A percentile compares a stretch with the other conserved stretches of the same genome.
Conservation (phyloP, 2,329 filamentous ascomycete genomes). For the Ophiostoma triangulosporum region DNA sequence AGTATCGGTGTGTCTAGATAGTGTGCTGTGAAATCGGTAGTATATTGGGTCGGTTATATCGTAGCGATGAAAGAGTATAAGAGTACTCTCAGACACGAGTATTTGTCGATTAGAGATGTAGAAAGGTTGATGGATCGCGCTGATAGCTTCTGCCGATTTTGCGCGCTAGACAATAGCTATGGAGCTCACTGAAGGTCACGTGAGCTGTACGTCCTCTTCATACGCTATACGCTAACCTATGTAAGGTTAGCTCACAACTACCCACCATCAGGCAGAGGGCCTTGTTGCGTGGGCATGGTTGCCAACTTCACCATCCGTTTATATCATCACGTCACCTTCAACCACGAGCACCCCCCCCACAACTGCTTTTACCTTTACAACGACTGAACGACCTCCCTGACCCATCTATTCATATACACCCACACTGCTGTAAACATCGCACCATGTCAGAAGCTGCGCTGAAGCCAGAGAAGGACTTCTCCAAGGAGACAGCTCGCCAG, state of each 20-base stretch:
- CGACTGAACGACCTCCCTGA: not conserved
- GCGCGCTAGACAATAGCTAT: not conserved
- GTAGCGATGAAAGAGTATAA: not conserved
- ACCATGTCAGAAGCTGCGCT: constrained; percentile 70
- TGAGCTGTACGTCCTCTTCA: not conserved
- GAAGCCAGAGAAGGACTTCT: constrained; percentile 98
- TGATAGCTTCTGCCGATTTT: not conserved
- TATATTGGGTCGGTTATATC: not conserved
- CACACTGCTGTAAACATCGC: not conserved
- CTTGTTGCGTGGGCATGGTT: constrained; percentile 11
- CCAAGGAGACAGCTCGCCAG: constrained; percentile 85
- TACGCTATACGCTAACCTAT: not conserved
- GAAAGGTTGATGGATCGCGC: not conserved
- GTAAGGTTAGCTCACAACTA: not conserved
- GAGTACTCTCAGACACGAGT: not conserved
- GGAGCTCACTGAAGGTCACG: constrained; percentile 4
- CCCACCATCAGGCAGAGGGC: constrained; percentile 9
- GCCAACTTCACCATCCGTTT: not conserved
- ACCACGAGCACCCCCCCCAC: not conserved
- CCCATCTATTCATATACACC: not conserved
- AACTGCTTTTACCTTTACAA: not conserved
- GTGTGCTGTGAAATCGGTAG: not conserved
- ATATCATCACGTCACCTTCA: not conserved
- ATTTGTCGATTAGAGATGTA: not conserved
- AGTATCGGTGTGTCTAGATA: not conserved